Conservation (phyloP, 768 basidiomycete species). For the Suillus sp. region DNA sequence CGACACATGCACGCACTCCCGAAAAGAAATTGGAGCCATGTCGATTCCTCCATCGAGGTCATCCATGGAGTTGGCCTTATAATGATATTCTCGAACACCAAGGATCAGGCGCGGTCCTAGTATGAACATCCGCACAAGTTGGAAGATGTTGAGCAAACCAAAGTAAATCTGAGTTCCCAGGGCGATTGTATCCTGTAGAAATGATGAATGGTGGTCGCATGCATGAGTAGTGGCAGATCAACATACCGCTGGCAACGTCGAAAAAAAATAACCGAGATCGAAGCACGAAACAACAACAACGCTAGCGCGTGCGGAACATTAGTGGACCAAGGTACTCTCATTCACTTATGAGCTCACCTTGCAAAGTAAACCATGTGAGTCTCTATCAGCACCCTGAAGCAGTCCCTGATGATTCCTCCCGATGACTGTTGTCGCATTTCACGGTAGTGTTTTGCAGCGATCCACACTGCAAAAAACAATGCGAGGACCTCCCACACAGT, state of each 20-base stretch:
- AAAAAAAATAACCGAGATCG: not conserved
- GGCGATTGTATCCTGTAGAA: not conserved
- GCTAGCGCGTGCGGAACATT: not conserved
- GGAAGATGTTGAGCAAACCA: not conserved
- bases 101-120: constrained; percentile 1
- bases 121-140: not conserved
- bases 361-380: not conserved
- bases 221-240: not conserved
- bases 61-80: not conserved
- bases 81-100: not conserved
- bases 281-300: not conserved
- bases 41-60: not conserved
- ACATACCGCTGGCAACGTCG: not conserved
- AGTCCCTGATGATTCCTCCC: too few relatives aligned
- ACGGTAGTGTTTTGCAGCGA: too few relatives aligned
- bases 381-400: not conserved
- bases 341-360: not conserved
- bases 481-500: too few relatives aligned
- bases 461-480: too few relatives aligned
- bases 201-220: not conserved
- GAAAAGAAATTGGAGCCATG: not conserved
- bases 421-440: too few relatives aligned
- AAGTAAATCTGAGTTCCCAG: not conserved
- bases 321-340: not conserved
- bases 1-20: not conserved